These are phyloP conservation scores for Elymus sibiricus DNA, from an alignment of 176 grass and related monocot genomes.

Conservation along the genomic window DNA sequence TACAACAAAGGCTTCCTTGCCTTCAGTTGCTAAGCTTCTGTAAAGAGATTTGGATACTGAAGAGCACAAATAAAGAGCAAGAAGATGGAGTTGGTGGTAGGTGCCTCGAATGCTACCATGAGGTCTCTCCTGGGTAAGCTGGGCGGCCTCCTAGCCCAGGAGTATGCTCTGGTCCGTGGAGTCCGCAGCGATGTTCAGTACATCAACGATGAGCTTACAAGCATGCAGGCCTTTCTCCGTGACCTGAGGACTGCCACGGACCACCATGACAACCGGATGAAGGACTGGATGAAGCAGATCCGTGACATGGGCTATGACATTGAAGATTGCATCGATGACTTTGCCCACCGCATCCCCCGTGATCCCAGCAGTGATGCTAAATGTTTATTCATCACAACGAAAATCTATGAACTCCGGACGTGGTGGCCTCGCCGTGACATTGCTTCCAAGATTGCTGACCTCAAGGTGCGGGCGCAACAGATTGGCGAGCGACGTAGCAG, in stretches of 20 bases:
- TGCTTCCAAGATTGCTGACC: neutral
- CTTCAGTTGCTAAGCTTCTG: too few species aligned
- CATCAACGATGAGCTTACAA: neutral
- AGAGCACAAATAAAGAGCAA: neutral
- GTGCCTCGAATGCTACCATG: neutral
- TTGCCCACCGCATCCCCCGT: neutral
- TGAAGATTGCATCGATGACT: neutral
- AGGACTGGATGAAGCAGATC: slow-evolving; percentile 13
- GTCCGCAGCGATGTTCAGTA: neutral
- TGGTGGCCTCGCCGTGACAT: neutral
- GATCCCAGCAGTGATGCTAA: neutral
- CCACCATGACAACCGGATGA: neutral
- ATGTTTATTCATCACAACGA: neutral
- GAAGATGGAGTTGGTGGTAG: slow-evolving; percentile 5
- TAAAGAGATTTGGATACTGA: neutral
- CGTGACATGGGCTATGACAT: neutral
- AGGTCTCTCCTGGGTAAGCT: neutral
- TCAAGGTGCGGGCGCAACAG: neutral
- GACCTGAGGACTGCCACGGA: neutral
- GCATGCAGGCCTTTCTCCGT: slow-evolving; percentile 2
- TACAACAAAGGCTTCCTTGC: too few species aligned
- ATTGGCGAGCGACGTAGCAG: neutral
- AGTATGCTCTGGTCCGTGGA: neutral
- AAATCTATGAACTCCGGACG: neutral
- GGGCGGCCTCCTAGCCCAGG: neutral